These are phyloP conservation scores for Erigeron philadelphicus DNA, from an alignment of 140 eudicot species.

Conservation along the genomic window DNA sequence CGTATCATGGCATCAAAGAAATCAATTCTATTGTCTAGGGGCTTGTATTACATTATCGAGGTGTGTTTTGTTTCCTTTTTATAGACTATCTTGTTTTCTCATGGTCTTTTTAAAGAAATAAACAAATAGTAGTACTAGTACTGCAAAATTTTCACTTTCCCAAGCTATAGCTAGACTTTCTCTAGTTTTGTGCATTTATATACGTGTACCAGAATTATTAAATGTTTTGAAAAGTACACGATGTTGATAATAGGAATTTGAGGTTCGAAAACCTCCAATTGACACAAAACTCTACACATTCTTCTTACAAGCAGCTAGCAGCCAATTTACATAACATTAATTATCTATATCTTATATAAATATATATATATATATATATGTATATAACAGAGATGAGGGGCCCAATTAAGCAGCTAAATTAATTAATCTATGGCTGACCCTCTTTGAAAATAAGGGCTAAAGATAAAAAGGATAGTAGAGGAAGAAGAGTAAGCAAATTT, in stretches of 20 bases:
- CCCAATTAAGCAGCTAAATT: slow-evolving; percentile 35
- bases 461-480: slow-evolving; percentile 40
- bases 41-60: slow-evolving; percentile 3
- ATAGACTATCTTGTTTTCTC: slow-evolving; percentile 18
- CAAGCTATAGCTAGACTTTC: slow-evolving; percentile 34
- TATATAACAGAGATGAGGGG: slow-evolving; percentile 35
- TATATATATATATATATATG: neutral
- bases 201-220: slow-evolving; percentile 27
- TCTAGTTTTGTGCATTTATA: slow-evolving; percentile 35
- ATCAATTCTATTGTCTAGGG: slow-evolving; percentile 19
- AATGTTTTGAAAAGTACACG: slow-evolving; percentile 23
- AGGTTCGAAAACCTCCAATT: slow-evolving; percentile 56
- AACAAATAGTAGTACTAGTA: neutral
- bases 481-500: slow-evolving; percentile 29
- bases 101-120: slow-evolving; percentile 22
- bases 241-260: slow-evolving; percentile 51
- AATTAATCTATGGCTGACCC: slow-evolving; percentile 74
- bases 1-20: neutral
- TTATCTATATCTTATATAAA: slow-evolving; percentile 5
- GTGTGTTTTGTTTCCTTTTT: slow-evolving; percentile 16
- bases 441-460: slow-evolving; percentile 47
- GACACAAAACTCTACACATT: slow-evolving; percentile 78
- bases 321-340: slow-evolving; percentile 46
- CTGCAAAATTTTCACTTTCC: slow-evolving; percentile 20
- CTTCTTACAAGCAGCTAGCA: slow-evolving; percentile 74